Evolutionary conservation across 108 stramenopile genomes (phyloP).

Genomic region (Stephanodiscus triporus): DNA sequence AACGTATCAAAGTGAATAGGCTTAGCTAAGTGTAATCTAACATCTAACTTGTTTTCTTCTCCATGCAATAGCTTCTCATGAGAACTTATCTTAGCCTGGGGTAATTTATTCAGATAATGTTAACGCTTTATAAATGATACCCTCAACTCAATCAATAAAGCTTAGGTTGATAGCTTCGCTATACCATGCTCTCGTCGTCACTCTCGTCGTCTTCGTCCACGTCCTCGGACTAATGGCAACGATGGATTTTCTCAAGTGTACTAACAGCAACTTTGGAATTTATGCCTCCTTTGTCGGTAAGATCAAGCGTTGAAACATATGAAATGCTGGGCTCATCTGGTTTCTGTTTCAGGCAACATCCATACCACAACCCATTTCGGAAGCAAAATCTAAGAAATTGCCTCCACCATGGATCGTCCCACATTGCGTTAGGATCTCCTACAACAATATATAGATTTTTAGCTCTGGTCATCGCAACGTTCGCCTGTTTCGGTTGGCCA

Average conservation of each 20-base stretch:
- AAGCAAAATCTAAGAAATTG: constrained; percentile 69
- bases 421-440: constrained; percentile 70
- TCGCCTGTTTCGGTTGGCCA: constrained; percentile 68
- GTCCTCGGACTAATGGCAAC: background rate
- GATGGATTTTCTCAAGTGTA: constrained; percentile 37
- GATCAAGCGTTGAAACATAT: constrained; percentile 8
- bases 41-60: no score
- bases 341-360: constrained; percentile 17
- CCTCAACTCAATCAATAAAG: no score
- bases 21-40: no score
- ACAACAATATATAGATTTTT: constrained; percentile 69
- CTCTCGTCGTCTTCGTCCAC: no score
- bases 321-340: constrained; percentile 8
- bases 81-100: no score
- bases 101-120: no score
- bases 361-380: constrained; percentile 77
- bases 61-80: no score
- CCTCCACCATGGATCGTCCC: constrained; percentile 59
- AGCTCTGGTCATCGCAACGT: constrained; percentile 78
- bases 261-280: constrained; percentile 17
- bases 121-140: no score
- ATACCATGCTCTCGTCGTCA: no score
- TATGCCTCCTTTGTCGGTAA: constrained; percentile 1
- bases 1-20: no score
- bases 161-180: no score